Evolutionary conservation across 345 rosid species (phyloP).

Genomic region (Gossypium rotundifolium): DNA sequence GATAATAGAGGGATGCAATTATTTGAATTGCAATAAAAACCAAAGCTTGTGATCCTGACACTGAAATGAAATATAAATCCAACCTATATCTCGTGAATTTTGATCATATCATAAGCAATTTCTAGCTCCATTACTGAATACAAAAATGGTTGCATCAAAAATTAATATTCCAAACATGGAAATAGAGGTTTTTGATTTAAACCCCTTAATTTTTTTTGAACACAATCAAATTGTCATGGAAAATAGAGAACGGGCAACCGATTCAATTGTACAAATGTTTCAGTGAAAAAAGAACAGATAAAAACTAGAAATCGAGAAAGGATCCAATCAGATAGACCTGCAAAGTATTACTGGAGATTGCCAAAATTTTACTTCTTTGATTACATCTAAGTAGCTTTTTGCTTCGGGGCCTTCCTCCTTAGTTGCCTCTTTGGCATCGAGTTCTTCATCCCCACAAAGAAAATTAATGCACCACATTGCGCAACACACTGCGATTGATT

Average conservation of each 20-base stretch:
- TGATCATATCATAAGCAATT: not conserved
- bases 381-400: conserved; percentile 41
- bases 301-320: not conserved
- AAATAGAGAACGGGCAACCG: not conserved
- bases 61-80: not conserved
- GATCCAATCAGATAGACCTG: conserved; percentile 2
- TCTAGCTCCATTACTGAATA: not conserved
- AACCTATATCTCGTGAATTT: not conserved
- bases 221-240: not conserved
- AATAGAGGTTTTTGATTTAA: not conserved
- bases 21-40: too few species aligned
- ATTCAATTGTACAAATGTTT: not conserved
- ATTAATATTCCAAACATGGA: not conserved
- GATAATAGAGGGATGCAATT: too few species aligned
- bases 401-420: conserved; percentile 58
- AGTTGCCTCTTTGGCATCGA: conserved; percentile 48
- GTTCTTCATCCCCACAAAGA: conserved; percentile 86
- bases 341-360: conserved; percentile 13
- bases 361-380: not conserved
- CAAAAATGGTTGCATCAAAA: not conserved
- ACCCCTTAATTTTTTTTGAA: not conserved
- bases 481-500: conserved; percentile 56
- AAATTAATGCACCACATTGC: conserved; percentile 78
- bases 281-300: not conserved
- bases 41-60: too few species aligned